These are phyloP conservation scores for Boletus rex-veris DNA, from an alignment of 768 basidiomycete genomes.

Conservation along the genomic window DNA sequence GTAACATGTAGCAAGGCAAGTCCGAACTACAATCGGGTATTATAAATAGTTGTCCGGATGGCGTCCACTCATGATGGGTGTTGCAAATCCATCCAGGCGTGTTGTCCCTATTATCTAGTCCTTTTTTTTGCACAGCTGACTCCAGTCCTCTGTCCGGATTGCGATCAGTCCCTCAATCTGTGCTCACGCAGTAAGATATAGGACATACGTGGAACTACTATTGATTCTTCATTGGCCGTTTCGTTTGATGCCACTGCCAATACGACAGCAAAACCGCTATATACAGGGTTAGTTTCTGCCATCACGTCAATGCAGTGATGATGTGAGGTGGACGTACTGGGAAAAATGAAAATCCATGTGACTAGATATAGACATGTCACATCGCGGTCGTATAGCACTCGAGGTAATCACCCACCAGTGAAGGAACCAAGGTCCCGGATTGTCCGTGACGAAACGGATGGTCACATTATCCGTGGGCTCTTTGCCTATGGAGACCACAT, in stretches of 20 bases:
- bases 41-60: too few relatives aligned
- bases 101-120: too few relatives aligned
- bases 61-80: too few relatives aligned
- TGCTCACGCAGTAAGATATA: not conserved
- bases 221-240: slow-evolving; percentile 1
- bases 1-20: too few relatives aligned
- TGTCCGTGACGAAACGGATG: slow-evolving; percentile 57
- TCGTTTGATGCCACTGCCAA: slow-evolving; percentile 19
- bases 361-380: not conserved
- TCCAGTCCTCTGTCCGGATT: too few relatives aligned
- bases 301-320: not conserved
- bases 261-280: slow-evolving; percentile 8
- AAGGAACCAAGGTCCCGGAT: not conserved
- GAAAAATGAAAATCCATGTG: not conserved
- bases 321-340: not conserved
- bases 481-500: slow-evolving; percentile 25
- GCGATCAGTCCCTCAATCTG: too few relatives aligned
- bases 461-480: slow-evolving; percentile 41
- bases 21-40: too few relatives aligned
- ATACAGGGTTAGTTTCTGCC: not conserved
- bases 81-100: too few relatives aligned
- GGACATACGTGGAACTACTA: slow-evolving; percentile 18
- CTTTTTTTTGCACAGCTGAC: too few relatives aligned
- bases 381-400: not conserved
- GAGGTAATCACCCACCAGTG: not conserved